These are phyloP conservation scores for Peronospora tabacina DNA, from an alignment of 352 stramenopile species.

Conservation along the genomic window DNA sequence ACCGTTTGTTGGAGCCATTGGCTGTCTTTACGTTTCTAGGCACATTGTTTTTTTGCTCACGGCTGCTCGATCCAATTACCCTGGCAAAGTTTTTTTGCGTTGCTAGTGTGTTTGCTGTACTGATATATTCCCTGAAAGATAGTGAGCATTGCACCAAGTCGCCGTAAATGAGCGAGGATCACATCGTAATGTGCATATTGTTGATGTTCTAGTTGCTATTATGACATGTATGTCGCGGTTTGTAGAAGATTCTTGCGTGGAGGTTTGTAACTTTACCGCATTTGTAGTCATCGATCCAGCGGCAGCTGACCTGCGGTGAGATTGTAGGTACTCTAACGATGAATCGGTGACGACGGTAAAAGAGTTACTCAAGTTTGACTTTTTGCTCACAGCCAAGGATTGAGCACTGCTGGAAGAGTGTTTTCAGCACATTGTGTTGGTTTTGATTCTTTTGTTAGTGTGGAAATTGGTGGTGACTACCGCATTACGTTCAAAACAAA, in stretches of 20 bases:
- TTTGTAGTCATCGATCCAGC: neutral
- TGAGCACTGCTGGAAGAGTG: constrained; percentile 25
- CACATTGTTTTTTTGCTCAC: constrained; percentile 48
- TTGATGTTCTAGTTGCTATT: constrained; percentile 89
- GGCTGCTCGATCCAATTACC: constrained; percentile 90
- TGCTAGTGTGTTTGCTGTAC: neutral
- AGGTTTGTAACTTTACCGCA: constrained; percentile 32
- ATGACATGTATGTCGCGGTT: constrained; percentile 93
- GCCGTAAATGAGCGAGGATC: constrained; percentile 23
- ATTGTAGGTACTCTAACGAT: constrained; percentile 68
- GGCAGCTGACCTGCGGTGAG: neutral
- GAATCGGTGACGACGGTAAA: constrained; percentile 43
- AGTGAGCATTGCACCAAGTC: constrained; percentile 54
- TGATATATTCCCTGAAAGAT: constrained; percentile 27
- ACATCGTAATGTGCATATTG: constrained; percentile 66
- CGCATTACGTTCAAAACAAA: constrained; percentile 44
- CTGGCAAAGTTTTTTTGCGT: constrained; percentile 39
- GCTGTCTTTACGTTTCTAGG: constrained; percentile 47
- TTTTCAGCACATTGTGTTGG: constrained; percentile 44
- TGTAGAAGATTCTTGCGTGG: constrained; percentile 66
- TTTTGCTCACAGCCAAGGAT: constrained; percentile 46
- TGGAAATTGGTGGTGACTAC: constrained; percentile 27
- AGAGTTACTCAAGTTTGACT: constrained; percentile 50
- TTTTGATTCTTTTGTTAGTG: constrained; percentile 44
- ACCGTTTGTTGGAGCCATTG: constrained; percentile 43